Evolutionary conservation across 2,329 filamentous ascomycete species (phyloP).

Genomic region (Rutstroemia sp.): DNA sequence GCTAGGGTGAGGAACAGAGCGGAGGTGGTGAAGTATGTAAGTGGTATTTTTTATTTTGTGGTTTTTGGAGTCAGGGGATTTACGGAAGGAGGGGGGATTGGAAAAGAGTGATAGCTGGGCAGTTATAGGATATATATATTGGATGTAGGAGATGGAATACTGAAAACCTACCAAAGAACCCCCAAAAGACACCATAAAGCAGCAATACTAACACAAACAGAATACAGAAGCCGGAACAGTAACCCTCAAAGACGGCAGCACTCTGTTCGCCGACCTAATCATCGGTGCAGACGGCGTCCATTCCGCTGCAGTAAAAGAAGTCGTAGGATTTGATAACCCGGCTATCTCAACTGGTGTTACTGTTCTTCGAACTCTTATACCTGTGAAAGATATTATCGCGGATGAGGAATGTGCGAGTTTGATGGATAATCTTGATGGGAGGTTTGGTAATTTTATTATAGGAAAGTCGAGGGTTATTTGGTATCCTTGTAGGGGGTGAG

Average conservation of each 20-base stretch:
- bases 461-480: constrained; percentile 37
- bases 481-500: constrained; percentile 41
- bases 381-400: constrained; percentile 19
- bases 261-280: constrained; percentile 40
- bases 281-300: constrained; percentile 48
- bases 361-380: constrained; percentile 22
- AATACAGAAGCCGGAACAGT: constrained; percentile 30
- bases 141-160: not conserved
- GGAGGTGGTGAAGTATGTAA: constrained; percentile 31
- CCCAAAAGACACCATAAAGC: too few species aligned
- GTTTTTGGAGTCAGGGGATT: constrained; percentile 10
- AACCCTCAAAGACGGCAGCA: constrained; percentile 38
- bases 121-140: not conserved
- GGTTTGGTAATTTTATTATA: constrained; percentile 34
- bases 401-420: constrained; percentile 32
- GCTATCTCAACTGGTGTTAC: constrained; percentile 14
- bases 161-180: not conserved
- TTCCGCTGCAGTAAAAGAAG: not conserved
- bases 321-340: not conserved
- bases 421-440: constrained; percentile 20
- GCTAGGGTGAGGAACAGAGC: constrained; percentile 32
- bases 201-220: not conserved
- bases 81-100: constrained; percentile 15
- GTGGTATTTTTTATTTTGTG: not conserved
- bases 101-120: not conserved